Evolutionary conservation across 2,329 filamentous ascomycete genomes (phyloP).

Genomic region (Colletotrichum lindemuthianum): DNA sequence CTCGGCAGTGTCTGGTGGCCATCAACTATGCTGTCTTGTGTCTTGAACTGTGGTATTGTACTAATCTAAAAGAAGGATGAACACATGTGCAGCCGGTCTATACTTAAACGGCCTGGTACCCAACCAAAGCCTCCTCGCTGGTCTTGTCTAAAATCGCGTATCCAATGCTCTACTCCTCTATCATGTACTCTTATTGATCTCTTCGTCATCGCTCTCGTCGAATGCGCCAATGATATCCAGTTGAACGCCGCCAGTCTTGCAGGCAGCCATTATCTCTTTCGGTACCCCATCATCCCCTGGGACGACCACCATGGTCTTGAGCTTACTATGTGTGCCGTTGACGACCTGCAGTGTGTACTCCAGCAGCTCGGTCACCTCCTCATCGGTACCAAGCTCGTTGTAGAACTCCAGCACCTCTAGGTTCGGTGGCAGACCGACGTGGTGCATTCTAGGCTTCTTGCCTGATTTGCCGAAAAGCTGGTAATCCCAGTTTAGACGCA

Average conservation of each 20-base stretch:
- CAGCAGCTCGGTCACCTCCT: constrained; percentile 57
- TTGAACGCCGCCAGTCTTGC: constrained; percentile 45
- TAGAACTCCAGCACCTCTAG: constrained; percentile 58
- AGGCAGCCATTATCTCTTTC: constrained; percentile 47
- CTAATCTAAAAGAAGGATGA: too few relatives aligned
- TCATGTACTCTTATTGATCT: neutral
- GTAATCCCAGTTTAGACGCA: constrained; percentile 58
- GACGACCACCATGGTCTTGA: constrained; percentile 50
- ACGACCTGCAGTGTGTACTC: constrained; percentile 53
- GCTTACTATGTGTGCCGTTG: constrained; percentile 40
- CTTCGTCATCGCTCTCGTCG: constrained; percentile 33
- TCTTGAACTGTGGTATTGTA: too few relatives aligned
- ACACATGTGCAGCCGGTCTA: too few relatives aligned
- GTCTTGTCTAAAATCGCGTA: neutral
- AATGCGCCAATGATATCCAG: constrained; percentile 47
- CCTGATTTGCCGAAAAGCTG: constrained; percentile 58
- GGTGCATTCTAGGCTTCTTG: constrained; percentile 56
- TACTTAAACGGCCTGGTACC: too few relatives aligned
- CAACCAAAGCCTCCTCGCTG: neutral
- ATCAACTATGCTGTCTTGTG: too few relatives aligned
- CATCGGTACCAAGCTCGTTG: constrained; percentile 56
- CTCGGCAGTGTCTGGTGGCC: too few relatives aligned
- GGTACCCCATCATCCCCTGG: constrained; percentile 48
- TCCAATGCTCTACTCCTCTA: neutral
- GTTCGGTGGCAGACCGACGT: constrained; percentile 57